Conservation (phyloP, 164 flowering plant genomes). For the Dillenia suffruticosa region DNA sequence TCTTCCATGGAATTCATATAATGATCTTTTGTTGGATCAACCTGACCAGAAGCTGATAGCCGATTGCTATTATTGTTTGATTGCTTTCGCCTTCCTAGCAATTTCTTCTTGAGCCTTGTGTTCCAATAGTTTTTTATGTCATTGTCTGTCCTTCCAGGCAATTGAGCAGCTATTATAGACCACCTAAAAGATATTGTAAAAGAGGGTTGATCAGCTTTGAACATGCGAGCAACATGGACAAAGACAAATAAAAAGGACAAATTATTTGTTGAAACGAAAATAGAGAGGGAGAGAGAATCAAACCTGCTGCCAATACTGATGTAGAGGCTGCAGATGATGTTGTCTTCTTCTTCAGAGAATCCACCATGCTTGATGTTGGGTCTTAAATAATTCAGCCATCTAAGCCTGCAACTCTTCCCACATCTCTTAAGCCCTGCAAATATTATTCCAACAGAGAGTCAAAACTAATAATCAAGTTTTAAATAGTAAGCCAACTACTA, state of each 20-base stretch:
- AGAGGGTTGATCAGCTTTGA: background rate
- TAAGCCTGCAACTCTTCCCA: slow-evolving; percentile 83
- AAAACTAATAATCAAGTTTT: background rate
- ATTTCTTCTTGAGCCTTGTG: slow-evolving; percentile 84
- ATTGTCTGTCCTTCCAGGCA: slow-evolving; percentile 97
- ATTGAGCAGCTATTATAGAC: slow-evolving; percentile 95
- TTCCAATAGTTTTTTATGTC: slow-evolving; percentile 98
- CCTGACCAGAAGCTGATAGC: slow-evolving; percentile 16
- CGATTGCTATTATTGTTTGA: slow-evolving; percentile 20
- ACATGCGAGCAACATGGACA: background rate
- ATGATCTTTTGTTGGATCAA: slow-evolving; percentile 7
- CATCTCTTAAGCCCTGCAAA: slow-evolving; percentile 71
- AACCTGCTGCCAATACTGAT: slow-evolving; percentile 91
- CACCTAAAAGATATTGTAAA: slow-evolving; percentile 42
- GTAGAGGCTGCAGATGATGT: slow-evolving; percentile 76
- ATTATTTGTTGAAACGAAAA: background rate
- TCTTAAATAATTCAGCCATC: slow-evolving; percentile 87
- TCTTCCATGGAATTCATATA: slow-evolving; percentile 18
- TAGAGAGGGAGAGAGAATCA: slow-evolving; percentile 14
- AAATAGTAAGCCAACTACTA: background rate
- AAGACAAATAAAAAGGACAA: background rate
- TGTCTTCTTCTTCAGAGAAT: slow-evolving; percentile 90
- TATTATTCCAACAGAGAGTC: background rate
- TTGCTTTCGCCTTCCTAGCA: slow-evolving; percentile 71
- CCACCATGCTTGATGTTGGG: slow-evolving; percentile 92